Evolutionary conservation across 2,329 filamentous ascomycete species (phyloP), one percentile per base, ranked within the genome.

Genomic region (Phyllosticta ampelicida): DNA sequence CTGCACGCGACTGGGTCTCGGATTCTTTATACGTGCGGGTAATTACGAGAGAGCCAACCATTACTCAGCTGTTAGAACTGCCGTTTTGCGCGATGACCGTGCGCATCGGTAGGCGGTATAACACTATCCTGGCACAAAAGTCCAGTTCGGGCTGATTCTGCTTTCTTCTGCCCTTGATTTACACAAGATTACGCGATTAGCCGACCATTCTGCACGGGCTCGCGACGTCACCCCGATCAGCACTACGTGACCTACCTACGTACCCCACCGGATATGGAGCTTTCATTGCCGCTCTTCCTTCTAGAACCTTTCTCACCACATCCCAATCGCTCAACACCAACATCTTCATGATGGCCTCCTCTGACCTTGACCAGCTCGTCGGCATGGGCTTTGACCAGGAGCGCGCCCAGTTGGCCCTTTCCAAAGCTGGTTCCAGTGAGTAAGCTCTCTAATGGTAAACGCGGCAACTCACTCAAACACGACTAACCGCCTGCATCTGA

Each of bases 311-410:
- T 57, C 50, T 28, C 18, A 10, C 16, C 21, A 26, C n/a, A 48
- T 19, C 16, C 54, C 11, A 36, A 6, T 21, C 19, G 23, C 23
- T 26, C 23, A 8, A 44, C 36, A 26, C 4, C 49, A 51, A 51
- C 23, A 26, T 13, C 30, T n/a, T 50, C 65, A 70, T 21, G 51
- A 79, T 77, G 73, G 68, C 76, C 56, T 77, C 58, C 23, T 48
- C 78, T 59, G 83, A 86, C 67, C 73, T 85, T 44, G 78, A 84
- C 51, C 77, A 79, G 69, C 80, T 86, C 65, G 70, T 83, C 65
- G 81, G 83, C 60, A 86, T 86, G 83, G 83, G 83, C 73, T 99
- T 99, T 68, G 89, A 95, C 63, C 83, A 84, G 67, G 83, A 89
- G 67, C 85, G 89, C 63, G 86, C 90, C 52, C 82, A 91, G 70